These are phyloP conservation scores for Sugiyamaella castrensis DNA, from an alignment of 1,139 yeast species.

Conservation along the genomic window DNA sequence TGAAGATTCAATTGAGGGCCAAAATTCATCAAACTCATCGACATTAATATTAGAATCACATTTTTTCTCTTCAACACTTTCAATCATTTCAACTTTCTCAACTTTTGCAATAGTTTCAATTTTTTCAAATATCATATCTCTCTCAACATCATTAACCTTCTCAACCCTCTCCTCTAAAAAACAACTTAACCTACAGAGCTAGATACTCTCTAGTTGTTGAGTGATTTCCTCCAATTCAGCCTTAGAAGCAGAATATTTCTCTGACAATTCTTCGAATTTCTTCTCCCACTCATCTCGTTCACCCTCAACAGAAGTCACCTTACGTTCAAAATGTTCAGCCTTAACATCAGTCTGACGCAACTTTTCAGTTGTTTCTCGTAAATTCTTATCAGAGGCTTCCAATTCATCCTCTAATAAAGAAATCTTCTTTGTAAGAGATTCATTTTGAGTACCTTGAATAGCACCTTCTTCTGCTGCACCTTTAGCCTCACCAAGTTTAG, in stretches of 20 bases:
- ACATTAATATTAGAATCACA: too few species aligned
- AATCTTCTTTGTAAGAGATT: slow-evolving; percentile 87
- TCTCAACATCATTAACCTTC: too few species aligned
- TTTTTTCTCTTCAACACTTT: too few species aligned
- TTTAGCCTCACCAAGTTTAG: slow-evolving; percentile 75
- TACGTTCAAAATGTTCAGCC: slow-evolving; percentile 95
- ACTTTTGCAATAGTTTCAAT: too few species aligned
- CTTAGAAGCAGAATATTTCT: slow-evolving; percentile 77
- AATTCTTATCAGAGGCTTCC: slow-evolving; percentile 87
- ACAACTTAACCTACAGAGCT: slow-evolving; percentile 23
- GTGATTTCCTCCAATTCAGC: slow-evolving; percentile 92
- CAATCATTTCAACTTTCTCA: too few species aligned
- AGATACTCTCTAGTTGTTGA: slow-evolving; percentile 87
- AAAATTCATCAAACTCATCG: too few species aligned
- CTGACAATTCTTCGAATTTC: slow-evolving; percentile 84
- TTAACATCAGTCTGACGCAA: slow-evolving; percentile 94
- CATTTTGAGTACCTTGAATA: slow-evolving; percentile 84
- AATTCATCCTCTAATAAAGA: slow-evolving; percentile 90
- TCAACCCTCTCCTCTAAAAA: too few species aligned
- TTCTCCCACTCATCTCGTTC: slow-evolving; percentile 92
- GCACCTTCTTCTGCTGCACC: slow-evolving; percentile 91
- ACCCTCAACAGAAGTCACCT: slow-evolving; percentile 84
- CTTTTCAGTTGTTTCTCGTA: slow-evolving; percentile 91
- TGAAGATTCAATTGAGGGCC: background rate
- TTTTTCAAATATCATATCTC: too few species aligned